Evolutionary conservation across 805 yeast genomes (phyloP), one percentile per base, ranked within the genome.

Genomic region (Yamadazyma sp.): DNA sequence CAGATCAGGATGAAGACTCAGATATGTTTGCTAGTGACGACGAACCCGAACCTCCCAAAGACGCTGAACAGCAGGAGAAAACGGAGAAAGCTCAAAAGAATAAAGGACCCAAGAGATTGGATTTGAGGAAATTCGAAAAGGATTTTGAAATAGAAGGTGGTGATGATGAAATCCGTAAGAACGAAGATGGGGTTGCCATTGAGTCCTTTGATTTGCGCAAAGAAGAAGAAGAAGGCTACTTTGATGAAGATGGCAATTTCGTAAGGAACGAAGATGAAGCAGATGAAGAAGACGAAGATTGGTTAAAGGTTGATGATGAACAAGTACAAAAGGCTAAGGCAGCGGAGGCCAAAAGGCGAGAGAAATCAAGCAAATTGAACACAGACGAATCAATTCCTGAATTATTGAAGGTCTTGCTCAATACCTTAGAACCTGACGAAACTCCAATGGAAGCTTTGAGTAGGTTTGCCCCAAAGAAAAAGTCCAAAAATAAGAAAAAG

Each of bases 151-250:
- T 44, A 15, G 44, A 36, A 1, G 25, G 44, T 11, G 45, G 45
- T 9, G 38, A 44, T 28, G 52, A 54, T 26, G 56, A 55, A 22
- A 40, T 40, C 35, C 53, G 54, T 42, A 25, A 53, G 38, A 8
- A 27, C 36, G 27, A 8, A 7, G 7, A 25, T 14, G 30, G 15
- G 7, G 30, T 14, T n/a, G 16, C 35, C 5, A 40, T 84, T 2
- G 89, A 83, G 39, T 74, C 84, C 0, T 84, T 84, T 56, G 71
- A 76, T 50, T 54, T 84, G 28, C 55, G 69, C 16, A 63, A 73
- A 13, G 91, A 84, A 46, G 55, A 63, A 27, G 70, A 70, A 35
- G 76, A 73, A 30, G 91, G 88, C 2, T 53, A 54, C 3, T 78
- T 80, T 49, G 87, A 81, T 45, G 65, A 58, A 24, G 74, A 72